A percentile compares a stretch with the other conserved stretches of the same genome.
Evolutionary conservation across 2,329 filamentous ascomycete genomes (phyloP).

Genomic region (Orbilia ellipsospora): DNA sequence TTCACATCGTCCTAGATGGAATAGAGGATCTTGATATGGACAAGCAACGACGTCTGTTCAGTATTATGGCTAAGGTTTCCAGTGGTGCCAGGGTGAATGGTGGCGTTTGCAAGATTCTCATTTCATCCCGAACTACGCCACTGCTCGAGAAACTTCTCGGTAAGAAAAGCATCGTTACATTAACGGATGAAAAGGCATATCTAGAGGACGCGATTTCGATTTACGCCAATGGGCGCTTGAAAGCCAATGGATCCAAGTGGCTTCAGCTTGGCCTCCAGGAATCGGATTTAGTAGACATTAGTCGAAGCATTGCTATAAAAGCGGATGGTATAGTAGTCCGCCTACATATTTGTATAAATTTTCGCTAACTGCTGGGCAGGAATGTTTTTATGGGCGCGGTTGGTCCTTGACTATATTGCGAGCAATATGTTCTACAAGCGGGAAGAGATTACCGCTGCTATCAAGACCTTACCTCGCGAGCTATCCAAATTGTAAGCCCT

Average conservation of each 20-base stretch:
- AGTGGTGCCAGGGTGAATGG: neutral
- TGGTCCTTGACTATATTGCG: slow-evolving; percentile 61
- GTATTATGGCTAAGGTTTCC: too few relatives aligned
- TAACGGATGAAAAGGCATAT: too few relatives aligned
- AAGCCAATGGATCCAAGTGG: too few relatives aligned
- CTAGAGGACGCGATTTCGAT: too few relatives aligned
- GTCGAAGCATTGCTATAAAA: too few relatives aligned
- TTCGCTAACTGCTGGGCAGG: slow-evolving; percentile 56
- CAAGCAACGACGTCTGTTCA: slow-evolving; percentile 41
- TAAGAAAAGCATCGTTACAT: slow-evolving; percentile 52
- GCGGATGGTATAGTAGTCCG: too few relatives aligned
- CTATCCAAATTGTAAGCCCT: slow-evolving; percentile 59
- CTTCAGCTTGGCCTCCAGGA: too few relatives aligned
- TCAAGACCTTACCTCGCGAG: slow-evolving; percentile 57
- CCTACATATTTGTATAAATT: neutral
- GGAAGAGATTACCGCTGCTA: slow-evolving; percentile 58
- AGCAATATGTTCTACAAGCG: slow-evolving; percentile 60
- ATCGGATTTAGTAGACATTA: too few relatives aligned
- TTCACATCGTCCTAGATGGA: slow-evolving; percentile 60
- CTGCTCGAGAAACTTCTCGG: slow-evolving; percentile 53
- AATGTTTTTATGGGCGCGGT: slow-evolving; percentile 63
- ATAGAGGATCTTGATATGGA: slow-evolving; percentile 58
- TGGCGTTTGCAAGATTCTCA: slow-evolving; percentile 59
- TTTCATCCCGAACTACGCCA: slow-evolving; percentile 58
- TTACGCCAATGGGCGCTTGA: too few relatives aligned